A percentile compares a stretch with the other conserved stretches of the same genome.
Conservation (phyloP, 2,329 filamentous ascomycete species). For the Penicillium carneum region DNA sequence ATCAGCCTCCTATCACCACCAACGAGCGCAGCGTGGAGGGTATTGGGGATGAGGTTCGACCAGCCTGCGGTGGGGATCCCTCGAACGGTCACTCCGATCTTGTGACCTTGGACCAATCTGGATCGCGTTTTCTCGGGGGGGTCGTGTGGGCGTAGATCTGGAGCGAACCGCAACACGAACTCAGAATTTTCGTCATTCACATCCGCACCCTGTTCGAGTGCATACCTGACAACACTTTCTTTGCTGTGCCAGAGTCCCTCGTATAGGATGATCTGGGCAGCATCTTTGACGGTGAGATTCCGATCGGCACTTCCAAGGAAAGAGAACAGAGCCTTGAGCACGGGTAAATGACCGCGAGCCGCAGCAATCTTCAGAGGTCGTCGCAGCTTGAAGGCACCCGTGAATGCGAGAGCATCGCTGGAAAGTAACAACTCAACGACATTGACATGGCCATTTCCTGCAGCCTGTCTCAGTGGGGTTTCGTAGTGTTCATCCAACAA, state of each 20-base stretch:
- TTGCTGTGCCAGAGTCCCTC: slow-evolving; percentile 8
- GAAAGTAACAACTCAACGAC: background rate
- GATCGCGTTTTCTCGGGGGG: background rate
- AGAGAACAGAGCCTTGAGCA: background rate
- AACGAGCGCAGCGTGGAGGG: background rate
- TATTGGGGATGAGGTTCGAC: background rate
- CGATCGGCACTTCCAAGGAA: background rate
- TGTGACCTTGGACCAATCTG: background rate
- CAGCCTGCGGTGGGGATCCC: background rate
- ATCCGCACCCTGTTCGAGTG: background rate
- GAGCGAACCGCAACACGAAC: background rate
- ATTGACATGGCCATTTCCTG: background rate
- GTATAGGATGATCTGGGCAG: slow-evolving; percentile 7
- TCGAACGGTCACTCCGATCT: background rate
- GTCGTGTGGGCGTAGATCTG: background rate
- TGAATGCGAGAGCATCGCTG: background rate
- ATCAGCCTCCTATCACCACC: background rate
- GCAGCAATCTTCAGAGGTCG: background rate
- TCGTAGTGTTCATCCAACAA: background rate
- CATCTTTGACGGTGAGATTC: background rate
- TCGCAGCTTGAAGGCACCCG: slow-evolving; percentile 4
- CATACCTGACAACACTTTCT: background rate
- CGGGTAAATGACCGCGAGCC: background rate
- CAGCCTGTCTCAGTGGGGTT: slow-evolving; percentile 3
- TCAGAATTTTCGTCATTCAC: background rate